Percentiles rank a stretch among this genome's conserved stretches.
These are phyloP conservation scores for Babjeviella inositovora DNA, from an alignment of 805 yeast species.

Conservation along the genomic window DNA sequence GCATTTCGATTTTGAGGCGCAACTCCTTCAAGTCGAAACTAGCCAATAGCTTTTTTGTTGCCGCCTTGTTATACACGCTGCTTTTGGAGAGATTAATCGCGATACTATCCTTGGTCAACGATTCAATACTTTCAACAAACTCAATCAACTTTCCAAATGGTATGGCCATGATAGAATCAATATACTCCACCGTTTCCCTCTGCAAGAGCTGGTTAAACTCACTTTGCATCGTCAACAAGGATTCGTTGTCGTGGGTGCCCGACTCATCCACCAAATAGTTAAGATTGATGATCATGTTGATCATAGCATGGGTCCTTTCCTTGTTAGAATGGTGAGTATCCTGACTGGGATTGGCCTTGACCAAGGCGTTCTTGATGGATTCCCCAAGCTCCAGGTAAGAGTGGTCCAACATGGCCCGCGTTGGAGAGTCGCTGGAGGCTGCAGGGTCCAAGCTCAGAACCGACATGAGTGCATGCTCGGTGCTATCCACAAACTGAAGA, in stretches of 20 bases:
- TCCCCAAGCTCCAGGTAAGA: slow-evolving; percentile 3
- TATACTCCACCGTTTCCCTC: slow-evolving; percentile 22
- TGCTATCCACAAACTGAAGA: slow-evolving; percentile 24
- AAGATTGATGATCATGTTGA: slow-evolving; percentile 35
- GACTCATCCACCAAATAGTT: slow-evolving; percentile 30
- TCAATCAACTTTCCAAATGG: slow-evolving; percentile 53
- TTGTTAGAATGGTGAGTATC: slow-evolving; percentile 2
- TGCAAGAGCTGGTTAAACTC: slow-evolving; percentile 11
- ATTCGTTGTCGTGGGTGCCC: slow-evolving; percentile 8
- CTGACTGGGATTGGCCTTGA: slow-evolving; percentile 3
- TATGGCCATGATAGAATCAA: slow-evolving; percentile 26
- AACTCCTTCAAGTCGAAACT: slow-evolving; percentile 47
- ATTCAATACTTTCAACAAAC: slow-evolving; percentile 49
- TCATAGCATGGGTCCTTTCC: slow-evolving; percentile 3
- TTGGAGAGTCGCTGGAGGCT: too few species aligned
- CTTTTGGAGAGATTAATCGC: slow-evolving; percentile 29
- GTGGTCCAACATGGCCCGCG: too few species aligned
- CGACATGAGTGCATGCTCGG: slow-evolving; percentile 12
- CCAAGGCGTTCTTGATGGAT: slow-evolving; percentile 3
- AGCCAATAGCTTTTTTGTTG: slow-evolving; percentile 37
- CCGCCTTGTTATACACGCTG: slow-evolving; percentile 46
- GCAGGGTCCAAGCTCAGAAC: slow-evolving; percentile 1
- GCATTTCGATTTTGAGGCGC: slow-evolving; percentile 30
- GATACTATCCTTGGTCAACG: slow-evolving; percentile 20
- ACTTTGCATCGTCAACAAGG: slow-evolving; percentile 7